phyloP scores from a whole-genome alignment of 805 yeast species.

The Saturnispora sanitii region DNA sequence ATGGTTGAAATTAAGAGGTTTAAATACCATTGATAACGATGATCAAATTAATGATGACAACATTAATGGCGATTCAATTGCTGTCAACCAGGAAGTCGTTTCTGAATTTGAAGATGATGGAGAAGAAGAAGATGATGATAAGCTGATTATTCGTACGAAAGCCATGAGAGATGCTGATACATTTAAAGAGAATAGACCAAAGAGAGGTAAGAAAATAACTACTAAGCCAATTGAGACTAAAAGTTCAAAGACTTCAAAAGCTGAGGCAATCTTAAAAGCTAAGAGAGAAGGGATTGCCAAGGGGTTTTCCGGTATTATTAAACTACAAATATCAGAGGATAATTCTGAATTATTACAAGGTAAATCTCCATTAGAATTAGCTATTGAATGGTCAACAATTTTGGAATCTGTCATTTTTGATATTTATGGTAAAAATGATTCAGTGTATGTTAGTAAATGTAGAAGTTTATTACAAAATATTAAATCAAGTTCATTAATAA shows the following conservation, averaged over 20 bases:
- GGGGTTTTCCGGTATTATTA: conserved; percentile 34
- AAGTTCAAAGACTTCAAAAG: background rate
- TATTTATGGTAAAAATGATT: conserved; percentile 11
- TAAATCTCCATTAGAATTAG: conserved; percentile 26
- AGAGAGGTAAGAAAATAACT: background rate
- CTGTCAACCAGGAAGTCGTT: conserved; percentile 3
- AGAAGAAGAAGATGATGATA: conserved; percentile 13
- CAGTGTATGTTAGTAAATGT: conserved; percentile 53
- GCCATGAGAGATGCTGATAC: conserved; percentile 7
- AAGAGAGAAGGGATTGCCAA: conserved; percentile 24
- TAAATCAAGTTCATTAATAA: conserved; percentile 47
- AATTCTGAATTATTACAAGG: conserved; percentile 10
- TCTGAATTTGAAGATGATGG: conserved; percentile 4
- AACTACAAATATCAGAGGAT: conserved; percentile 30
- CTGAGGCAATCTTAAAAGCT: conserved; percentile 27
- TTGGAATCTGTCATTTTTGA: conserved; percentile 36
- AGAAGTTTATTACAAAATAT: conserved; percentile 56
- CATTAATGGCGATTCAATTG: conserved; percentile 2
- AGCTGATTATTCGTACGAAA: conserved; percentile 11
- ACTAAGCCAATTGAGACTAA: background rate
- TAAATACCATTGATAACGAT: background rate
- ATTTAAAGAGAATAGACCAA: conserved; percentile 3
- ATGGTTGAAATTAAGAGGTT: conserved; percentile 16
- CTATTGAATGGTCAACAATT: conserved; percentile 38
- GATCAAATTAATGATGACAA: conserved; percentile 3